Evolutionary conservation across 2,329 filamentous ascomycete genomes (phyloP), one percentile per base, ranked within the genome.

Genomic region (Colletotrichum incanum): DNA sequence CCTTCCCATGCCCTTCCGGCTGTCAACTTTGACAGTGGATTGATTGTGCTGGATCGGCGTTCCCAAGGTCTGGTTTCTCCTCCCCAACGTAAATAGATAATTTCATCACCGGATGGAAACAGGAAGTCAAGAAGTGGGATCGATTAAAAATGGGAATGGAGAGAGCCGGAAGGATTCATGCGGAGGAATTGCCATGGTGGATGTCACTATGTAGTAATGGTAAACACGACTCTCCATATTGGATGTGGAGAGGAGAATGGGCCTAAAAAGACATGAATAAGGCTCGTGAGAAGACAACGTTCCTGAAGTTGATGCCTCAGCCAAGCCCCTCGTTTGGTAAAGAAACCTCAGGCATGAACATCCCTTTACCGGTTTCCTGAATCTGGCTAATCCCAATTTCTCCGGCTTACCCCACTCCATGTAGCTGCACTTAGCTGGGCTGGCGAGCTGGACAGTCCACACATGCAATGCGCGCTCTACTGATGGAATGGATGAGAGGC

Each of bases 111-210:
- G 5, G 49, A 28, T 52, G 26, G 37, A n/a, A n/a, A n/a, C 23
- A 23, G 47, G 28, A 50, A 39, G 14, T 23, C n/a, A 49, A n/a
- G 23, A 28, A 60, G 34, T 47, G 45, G 34, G 16, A 58, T 23
- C n/a, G 12, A 55, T 54, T 23, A 41, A 16, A 28, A 64, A 64
- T 12, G 26, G 41, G 11, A 52, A 63, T 28, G 61, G 61, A 26
- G 31, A n/a, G 14, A 43, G 14, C 23, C 37, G 18, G 11, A 41
- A 39, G 28, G 34, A 4, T 18, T n/a, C n/a, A 39, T 14, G 8
- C 11, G 16, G 6, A 6, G n/a, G 16, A 63, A 52, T 20, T 28
- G 47, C 23, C 26, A 34, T 28, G 52, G 37, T 8, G 14, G 61
- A n/a, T 31, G 8, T 37, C 31, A 47, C 39, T 54, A 49, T 23